Evolutionary conservation across 2,329 filamentous ascomycete species (phyloP).

Genomic region (Sodiomyces alkalinus): DNA sequence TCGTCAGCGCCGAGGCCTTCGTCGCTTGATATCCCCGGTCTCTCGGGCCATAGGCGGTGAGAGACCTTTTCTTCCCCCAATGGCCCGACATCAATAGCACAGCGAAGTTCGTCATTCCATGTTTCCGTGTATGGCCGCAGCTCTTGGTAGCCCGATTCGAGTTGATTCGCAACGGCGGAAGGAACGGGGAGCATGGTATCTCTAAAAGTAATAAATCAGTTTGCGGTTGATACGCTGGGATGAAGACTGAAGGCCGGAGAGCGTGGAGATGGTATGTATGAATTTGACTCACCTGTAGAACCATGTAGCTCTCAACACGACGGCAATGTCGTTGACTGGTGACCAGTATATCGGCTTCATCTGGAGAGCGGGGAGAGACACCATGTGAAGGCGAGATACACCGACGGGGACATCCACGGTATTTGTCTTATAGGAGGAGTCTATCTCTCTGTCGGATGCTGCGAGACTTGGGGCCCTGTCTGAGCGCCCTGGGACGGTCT

Average conservation of each 20-base stretch:
- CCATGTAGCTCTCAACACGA: constrained; percentile 81
- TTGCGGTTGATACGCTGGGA: too few species aligned
- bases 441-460: too few species aligned
- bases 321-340: constrained; percentile 74
- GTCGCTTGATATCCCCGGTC: constrained; percentile 11
- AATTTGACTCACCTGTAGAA: constrained; percentile 61
- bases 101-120: constrained; percentile 81
- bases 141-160: constrained; percentile 82
- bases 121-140: constrained; percentile 81
- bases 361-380: constrained; percentile 63
- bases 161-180: constrained; percentile 70
- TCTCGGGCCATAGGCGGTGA: constrained; percentile 65
- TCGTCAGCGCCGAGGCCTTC: constrained; percentile 11
- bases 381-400: constrained; percentile 76
- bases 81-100: constrained; percentile 79
- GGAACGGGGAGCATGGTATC: constrained; percentile 89
- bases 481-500: too few species aligned
- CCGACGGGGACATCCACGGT: constrained; percentile 61
- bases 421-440: constrained; percentile 1
- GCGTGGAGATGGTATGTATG: constrained; percentile 2
- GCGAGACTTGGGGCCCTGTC: too few species aligned
- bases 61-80: constrained; percentile 84
- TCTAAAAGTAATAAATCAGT: too few species aligned
- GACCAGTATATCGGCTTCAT: constrained; percentile 99
- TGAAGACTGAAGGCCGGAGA: too few species aligned